These are phyloP conservation scores for Vitis labrusca DNA, from an alignment of 164 flowering plant species.

Conservation along the genomic window DNA sequence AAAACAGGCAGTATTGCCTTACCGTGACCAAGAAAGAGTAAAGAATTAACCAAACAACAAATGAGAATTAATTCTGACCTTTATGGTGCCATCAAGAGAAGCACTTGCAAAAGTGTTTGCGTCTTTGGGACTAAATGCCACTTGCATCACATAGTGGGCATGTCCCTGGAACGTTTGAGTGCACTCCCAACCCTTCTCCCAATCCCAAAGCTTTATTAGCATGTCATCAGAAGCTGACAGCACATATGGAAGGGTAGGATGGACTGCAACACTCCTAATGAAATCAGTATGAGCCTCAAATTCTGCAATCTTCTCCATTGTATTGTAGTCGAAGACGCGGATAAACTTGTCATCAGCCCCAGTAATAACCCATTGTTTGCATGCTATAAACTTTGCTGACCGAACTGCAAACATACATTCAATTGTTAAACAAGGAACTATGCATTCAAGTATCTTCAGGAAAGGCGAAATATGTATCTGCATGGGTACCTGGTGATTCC, in stretches of 20 bases:
- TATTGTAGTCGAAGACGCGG: conserved; percentile 31
- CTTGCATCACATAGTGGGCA: neutral
- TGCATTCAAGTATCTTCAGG: too few relatives aligned
- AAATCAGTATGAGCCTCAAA: conserved; percentile 33
- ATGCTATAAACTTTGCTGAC: conserved; percentile 29
- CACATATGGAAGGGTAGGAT: conserved; percentile 42
- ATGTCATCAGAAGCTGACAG: conserved; percentile 46
- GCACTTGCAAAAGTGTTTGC: conserved; percentile 32
- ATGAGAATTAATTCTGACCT: conserved; percentile 17
- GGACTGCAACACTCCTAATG: conserved; percentile 43
- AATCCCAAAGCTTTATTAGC: conserved; percentile 49
- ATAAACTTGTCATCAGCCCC: conserved; percentile 40
- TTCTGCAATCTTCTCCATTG: conserved; percentile 29
- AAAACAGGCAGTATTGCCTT: neutral
- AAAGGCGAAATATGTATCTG: too few relatives aligned
- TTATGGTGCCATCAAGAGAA: conserved; percentile 34
- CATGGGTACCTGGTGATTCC: conserved; percentile 26
- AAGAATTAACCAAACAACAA: too few relatives aligned
- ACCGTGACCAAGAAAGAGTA: too few relatives aligned
- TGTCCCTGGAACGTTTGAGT: conserved; percentile 35
- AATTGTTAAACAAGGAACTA: too few relatives aligned
- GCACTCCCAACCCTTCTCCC: conserved; percentile 50
- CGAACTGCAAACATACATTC: conserved; percentile 20
- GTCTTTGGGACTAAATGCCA: conserved; percentile 22
- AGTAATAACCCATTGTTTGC: conserved; percentile 37